Conservation (phyloP, 1,284 basidiomycete genomes). For the Microbotryomycetes sp. region DNA sequence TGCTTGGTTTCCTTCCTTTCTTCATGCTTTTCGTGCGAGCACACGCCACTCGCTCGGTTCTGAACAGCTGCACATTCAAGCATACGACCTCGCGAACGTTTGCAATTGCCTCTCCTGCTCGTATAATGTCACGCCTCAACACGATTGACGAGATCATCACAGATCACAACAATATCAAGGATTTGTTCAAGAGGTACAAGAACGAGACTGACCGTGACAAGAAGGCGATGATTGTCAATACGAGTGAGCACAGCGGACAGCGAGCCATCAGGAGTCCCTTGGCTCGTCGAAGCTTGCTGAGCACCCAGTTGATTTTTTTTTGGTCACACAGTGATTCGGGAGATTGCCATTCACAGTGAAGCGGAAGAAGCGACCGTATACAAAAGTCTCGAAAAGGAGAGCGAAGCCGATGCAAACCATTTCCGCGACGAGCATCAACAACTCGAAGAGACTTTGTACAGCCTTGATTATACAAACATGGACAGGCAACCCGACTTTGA, state of each 20-base stretch:
- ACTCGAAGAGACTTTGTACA: constrained; percentile 31
- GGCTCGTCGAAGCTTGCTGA: no score
- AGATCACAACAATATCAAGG: constrained; percentile 18
- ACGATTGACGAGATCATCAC: constrained; percentile 3
- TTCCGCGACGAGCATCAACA: constrained; percentile 31
- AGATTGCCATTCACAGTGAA: constrained; percentile 18
- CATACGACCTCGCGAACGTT: neutral
- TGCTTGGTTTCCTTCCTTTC: no score
- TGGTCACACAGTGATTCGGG: constrained; percentile 7
- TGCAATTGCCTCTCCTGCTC: neutral
- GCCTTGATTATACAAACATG: constrained; percentile 25
- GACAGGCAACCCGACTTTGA: constrained; percentile 17
- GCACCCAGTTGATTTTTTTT: neutral
- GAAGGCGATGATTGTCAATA: neutral
- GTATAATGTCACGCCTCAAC: neutral
- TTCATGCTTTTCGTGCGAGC: no score
- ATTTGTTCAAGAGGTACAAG: neutral
- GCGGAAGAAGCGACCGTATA: constrained; percentile 31
- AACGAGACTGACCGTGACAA: neutral
- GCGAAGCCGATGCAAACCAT: neutral
- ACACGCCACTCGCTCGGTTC: no score
- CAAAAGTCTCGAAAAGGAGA: constrained; percentile 26
- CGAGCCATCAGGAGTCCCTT: no score
- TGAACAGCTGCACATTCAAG: neutral
- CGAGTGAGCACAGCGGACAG: no score